Evolutionary conservation across 2,329 filamentous ascomycete genomes (phyloP), one percentile per base, ranked within the genome.

Genomic region (Beauveria pseudobassiana): DNA sequence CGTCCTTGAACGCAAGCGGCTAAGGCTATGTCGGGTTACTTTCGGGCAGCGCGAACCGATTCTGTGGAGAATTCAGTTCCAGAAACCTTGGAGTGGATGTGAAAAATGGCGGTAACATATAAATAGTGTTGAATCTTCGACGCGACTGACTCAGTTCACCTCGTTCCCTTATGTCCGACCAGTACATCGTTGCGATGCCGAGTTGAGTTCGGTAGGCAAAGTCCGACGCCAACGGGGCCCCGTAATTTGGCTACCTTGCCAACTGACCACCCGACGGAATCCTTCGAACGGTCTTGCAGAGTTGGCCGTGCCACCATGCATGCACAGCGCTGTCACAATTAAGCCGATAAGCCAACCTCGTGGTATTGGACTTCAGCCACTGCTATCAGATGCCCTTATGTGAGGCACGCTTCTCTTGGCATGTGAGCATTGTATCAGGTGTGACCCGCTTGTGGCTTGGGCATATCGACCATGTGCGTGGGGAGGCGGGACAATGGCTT

Each of bases 391-490:
- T 34, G 30, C 30, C 30, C 30, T 34, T 34, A 30, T 28, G 18
- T 52, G 50, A 53, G 9, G 24, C 49, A 14, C 9, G 28, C 43
- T 57, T 38, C 9, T 12, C 34, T 40, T n/a, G 55, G 28, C 55
- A 40, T 20, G 18, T 58, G n/a, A 8, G 22, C 14, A 24, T 20
- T 49, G 49, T 38, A 38, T 38, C 12, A 38, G 45, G 55, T 20
- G 34, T 51, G 57, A 38, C 49, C 38, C 34, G 49, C 57, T n/a
- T 24, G 57, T 60, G 57, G 49, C 57, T 60, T 60, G 57, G 20
- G 24, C 22, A 53, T 38, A 46, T 53, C 57, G 38, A 50, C 8
- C 22, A 18, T 40, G 40, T 61, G 51, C 34, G 52, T 50, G 59
- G 59, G 40, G 45, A 62, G 46, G 52, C 34, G 52, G 45, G 59